Base-by-base conservation (phyloP, 805 yeast species). In the Candida incommunis region DNA sequence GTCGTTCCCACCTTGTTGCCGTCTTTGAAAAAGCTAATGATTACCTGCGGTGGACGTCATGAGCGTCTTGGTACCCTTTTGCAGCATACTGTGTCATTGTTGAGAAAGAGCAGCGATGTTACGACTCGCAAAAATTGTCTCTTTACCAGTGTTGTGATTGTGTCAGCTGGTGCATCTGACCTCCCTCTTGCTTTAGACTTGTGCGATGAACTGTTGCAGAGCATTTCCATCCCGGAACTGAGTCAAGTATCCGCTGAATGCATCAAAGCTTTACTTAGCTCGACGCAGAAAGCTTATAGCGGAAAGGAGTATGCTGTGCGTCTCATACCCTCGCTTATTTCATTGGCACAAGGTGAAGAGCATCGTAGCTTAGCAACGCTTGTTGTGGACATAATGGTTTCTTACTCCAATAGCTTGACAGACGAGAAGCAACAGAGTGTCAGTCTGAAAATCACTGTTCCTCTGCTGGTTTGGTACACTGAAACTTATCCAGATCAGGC, bases 231-330 rank as follows among this genome's bases (percentile, higher is more conserved):
- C 3, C 56, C 63, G 2, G 67, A 61, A n/a, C 56, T 61, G 5
- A 52, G 68, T 5, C 58, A 66, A 0, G 62, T 75, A 7, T 66
- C 74, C 0, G 65, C 78, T 11, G 87, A 80, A 50, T 79, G 92
- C 15, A 65, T 81, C 43, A 79, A 71, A 52, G 67, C 79, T 0
- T 62, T 84, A 40, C 65, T 81, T 35, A 55, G 62, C 5, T 66
- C 65, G 35, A 55, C 65, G 29, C 46, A 51, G 21, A 51, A 54
- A 45, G 63, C 27, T 2, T 50, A 53, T 3, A 58, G 67, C 3
- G 63, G 70, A 4, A 60, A 64, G 3, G 45, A 52, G 3, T 57
- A 73, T 1, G 62, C 78, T 31, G 67, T 68, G 45, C 61, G 61
- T 15, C 55, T 76, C 23, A 59, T 82, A 2, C 72, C 77, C 5